Percentiles rank a stretch among this genome's conserved stretches.
Evolutionary conservation across 305 asterid genomes (phyloP).

Genomic region (Rubia occidens): DNA sequence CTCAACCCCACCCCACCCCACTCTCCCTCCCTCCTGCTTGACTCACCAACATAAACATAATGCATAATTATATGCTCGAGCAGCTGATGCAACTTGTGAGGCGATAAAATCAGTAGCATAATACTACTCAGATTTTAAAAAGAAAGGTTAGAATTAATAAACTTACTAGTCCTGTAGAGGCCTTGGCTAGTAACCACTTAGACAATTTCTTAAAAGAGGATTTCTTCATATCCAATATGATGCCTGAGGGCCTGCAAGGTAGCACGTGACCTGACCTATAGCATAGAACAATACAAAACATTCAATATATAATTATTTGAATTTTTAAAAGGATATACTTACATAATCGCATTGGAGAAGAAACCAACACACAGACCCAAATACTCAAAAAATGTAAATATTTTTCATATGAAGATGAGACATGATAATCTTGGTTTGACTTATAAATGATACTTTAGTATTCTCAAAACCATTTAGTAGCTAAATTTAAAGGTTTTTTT

Average conservation of each 20-base stretch:
- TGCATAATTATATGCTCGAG: background rate
- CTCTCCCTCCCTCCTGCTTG: no score
- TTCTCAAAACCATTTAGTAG: background rate
- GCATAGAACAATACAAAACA: constrained; percentile 15
- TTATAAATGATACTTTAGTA: background rate
- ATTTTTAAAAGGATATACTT: background rate
- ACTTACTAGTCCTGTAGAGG: constrained; percentile 62
- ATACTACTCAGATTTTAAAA: background rate
- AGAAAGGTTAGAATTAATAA: background rate
- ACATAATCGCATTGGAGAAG: background rate
- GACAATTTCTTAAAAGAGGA: constrained; percentile 91
- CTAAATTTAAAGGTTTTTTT: background rate
- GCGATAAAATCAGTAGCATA: background rate
- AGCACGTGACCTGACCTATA: constrained; percentile 87
- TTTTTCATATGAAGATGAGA: background rate
- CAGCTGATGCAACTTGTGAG: background rate
- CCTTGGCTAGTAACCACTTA: constrained; percentile 86
- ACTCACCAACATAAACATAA: background rate
- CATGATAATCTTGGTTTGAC: background rate
- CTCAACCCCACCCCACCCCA: background rate
- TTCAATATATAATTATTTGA: background rate
- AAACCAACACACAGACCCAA: background rate
- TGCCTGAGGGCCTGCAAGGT: constrained; percentile 81
- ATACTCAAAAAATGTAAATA: background rate
- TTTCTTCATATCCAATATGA: constrained; percentile 75